Evolutionary conservation across 805 yeast species (phyloP).

Genomic region (Yamadazyma akitaensis): DNA sequence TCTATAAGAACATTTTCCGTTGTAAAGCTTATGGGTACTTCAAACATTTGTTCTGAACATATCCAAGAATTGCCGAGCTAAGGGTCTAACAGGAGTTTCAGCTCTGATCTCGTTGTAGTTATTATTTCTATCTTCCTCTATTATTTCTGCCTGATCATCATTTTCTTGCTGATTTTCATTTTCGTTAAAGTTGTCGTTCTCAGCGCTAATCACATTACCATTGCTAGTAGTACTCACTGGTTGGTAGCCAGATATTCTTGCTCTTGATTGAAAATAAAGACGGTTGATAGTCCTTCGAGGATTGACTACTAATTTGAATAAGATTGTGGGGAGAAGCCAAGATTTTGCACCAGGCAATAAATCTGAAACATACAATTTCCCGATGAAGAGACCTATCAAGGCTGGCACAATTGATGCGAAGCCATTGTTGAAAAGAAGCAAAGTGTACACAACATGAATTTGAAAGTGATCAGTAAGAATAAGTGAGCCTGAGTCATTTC

Average conservation of each 20-base stretch:
- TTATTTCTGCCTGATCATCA: conserved; percentile 13
- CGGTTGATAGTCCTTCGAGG: conserved; percentile 18
- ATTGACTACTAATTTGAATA: conserved; percentile 26
- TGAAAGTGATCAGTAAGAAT: conserved; percentile 38
- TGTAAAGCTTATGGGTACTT: background rate
- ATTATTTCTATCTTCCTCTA: conserved; percentile 12
- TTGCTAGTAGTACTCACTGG: background rate
- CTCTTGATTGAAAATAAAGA: background rate
- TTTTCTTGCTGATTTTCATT: conserved; percentile 27
- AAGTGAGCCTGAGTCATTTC: conserved; percentile 16
- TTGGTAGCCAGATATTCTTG: conserved; percentile 2
- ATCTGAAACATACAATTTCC: conserved; percentile 32
- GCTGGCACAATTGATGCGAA: conserved; percentile 33
- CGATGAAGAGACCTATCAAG: conserved; percentile 35
- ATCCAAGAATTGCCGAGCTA: conserved; percentile 59
- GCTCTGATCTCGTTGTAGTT: conserved; percentile 33
- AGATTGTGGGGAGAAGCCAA: conserved; percentile 30
- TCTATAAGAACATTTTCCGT: background rate
- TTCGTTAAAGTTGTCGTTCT: conserved; percentile 2
- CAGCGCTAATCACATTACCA: background rate
- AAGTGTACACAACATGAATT: conserved; percentile 33
- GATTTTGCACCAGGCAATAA: conserved; percentile 34
- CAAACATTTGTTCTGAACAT: conserved; percentile 33
- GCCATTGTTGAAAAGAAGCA: conserved; percentile 39
- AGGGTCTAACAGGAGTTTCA: conserved; percentile 60